Base-by-base conservation (phyloP, 139 green algal genomes). In the Tetraselmis striata region DNA sequence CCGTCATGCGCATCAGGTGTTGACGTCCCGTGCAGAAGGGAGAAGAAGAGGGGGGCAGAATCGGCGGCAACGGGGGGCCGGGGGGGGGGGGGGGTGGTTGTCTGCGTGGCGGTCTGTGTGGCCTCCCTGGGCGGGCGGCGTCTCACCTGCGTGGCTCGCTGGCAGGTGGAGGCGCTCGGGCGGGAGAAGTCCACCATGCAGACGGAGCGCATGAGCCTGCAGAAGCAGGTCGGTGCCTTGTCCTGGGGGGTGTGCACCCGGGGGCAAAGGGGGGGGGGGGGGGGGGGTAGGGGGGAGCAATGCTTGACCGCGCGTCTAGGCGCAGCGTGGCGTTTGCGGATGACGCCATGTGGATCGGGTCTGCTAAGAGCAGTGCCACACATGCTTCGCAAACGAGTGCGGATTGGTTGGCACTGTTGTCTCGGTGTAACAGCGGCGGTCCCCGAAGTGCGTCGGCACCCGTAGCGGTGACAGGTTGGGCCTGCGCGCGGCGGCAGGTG, bases 161-260 rank as follows among this genome's bases (percentile, higher is more conserved):
- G n/a, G 26, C 82, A 87, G 78, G 76, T 88, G 76, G 85, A 86
- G 31, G 87, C 90, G 84, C 83, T 95, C 26, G 86, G 76, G 1
- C 30, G 59, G 1, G 93, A 96, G 86, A 95, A 95, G 85, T 32
- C 74, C 1, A 76, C n/a, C 28, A 88, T 96, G 75, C 80, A 85
- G 75, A 78, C 84, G 79, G 92, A 96, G 83, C 93, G 94, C 77
- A 59, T 79, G 1, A 89, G 94, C 0, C 81, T 96, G 77, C 87
- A 93, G 85, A 86, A 88, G 24, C 91, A 94, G 86, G 90, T 94
- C 29, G 30, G 29, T 27, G 77, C 77, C 77, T 80, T 80, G 11
- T 58, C 78, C 31, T 30, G 81, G 59, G 81, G 11, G 29, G 28
- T 59, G 28, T 59, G 29, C 76, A 59, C 5, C 2, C 45, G 24